Percentiles rank a stretch among this genome's conserved stretches.
Evolutionary conservation across 2,329 filamentous ascomycete genomes (phyloP).

Genomic region (Tolypocladium album): DNA sequence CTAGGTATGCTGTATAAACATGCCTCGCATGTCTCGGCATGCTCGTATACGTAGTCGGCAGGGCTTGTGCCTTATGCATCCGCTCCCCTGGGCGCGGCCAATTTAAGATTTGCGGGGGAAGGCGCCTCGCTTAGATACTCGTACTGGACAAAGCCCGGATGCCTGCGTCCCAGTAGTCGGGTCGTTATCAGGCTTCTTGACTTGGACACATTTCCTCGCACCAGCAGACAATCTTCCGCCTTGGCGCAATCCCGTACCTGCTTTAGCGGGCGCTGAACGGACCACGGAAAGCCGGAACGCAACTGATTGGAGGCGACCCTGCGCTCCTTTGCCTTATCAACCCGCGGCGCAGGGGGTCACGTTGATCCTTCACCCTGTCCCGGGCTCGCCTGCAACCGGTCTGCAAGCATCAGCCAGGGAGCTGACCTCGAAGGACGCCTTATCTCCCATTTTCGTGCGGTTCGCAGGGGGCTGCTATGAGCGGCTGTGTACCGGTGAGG

Average conservation of each 20-base stretch:
- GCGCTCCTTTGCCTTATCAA: neutral
- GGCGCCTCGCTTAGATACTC: neutral
- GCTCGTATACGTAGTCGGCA: neutral
- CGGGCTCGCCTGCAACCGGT: neutral
- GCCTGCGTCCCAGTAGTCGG: neutral
- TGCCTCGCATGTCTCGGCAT: neutral
- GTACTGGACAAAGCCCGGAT: neutral
- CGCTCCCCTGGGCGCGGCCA: neutral
- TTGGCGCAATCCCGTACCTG: neutral
- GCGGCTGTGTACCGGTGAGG: neutral
- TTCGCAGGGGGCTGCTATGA: neutral
- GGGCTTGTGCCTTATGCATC: neutral
- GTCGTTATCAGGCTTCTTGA: neutral
- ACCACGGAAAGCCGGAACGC: neutral
- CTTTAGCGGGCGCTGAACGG: neutral
- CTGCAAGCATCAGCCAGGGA: neutral
- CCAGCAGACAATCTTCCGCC: neutral
- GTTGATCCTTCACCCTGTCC: neutral
- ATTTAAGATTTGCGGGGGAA: slow-evolving; percentile 3
- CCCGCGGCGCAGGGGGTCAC: neutral
- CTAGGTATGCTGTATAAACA: neutral
- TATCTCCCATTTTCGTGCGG: neutral
- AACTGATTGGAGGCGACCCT: neutral
- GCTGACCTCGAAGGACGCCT: neutral
- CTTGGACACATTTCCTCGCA: neutral